Evolutionary conservation across 2,329 filamentous ascomycete genomes (phyloP).

Genomic region (Lomentospora prolificans): DNA sequence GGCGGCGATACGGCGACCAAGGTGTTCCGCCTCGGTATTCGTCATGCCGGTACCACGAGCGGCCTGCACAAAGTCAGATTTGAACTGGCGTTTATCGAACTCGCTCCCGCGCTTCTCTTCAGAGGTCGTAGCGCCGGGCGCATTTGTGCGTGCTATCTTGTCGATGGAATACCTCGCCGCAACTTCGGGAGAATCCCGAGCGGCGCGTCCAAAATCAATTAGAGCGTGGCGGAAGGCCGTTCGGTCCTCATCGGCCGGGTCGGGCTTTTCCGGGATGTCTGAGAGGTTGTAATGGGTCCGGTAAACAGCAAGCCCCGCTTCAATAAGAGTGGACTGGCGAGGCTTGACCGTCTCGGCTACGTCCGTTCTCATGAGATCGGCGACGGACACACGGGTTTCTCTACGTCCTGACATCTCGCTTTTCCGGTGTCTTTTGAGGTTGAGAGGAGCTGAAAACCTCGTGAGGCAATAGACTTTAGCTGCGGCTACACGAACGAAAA

Average conservation of each 20-base stretch:
- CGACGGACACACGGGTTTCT: not conserved
- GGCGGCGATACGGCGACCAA: not conserved
- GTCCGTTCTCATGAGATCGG: not conserved
- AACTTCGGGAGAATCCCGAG: not conserved
- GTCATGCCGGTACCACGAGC: slow-evolving; percentile 3
- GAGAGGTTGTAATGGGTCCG: slow-evolving; percentile 2
- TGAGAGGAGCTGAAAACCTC: not conserved
- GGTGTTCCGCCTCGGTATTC: not conserved
- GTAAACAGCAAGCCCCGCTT: not conserved
- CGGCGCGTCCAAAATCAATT: not conserved
- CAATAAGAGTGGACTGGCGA: not conserved
- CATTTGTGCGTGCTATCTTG: not conserved
- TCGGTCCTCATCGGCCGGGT: not conserved
- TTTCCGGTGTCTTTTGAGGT: not conserved
- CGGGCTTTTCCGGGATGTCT: not conserved
- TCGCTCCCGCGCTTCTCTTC: not conserved
- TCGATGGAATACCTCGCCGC: slow-evolving; percentile 1
- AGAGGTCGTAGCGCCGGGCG: not conserved
- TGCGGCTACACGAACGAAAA: not conserved
- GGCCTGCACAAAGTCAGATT: not conserved
- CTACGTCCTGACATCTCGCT: not conserved
- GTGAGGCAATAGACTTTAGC: not conserved
- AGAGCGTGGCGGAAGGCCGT: not conserved
- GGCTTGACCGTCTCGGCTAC: not conserved
- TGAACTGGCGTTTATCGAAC: not conserved